Percentiles rank a stretch among this genome's conserved stretches.
Evolutionary conservation across 805 yeast genomes (phyloP).

Genomic region (Candida railenensis): DNA sequence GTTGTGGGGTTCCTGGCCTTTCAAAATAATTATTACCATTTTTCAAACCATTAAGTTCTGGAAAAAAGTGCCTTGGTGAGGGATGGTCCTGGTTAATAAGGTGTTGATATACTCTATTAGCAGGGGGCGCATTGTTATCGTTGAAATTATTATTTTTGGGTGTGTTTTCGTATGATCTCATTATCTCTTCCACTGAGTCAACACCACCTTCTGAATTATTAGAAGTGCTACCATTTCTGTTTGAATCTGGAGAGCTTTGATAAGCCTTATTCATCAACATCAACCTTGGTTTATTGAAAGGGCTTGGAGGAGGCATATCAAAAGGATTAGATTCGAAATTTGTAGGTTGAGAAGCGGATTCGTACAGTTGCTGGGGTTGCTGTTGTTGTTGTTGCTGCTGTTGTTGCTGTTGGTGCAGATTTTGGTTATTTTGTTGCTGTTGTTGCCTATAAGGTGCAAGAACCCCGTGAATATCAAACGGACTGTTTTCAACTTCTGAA

Average conservation of each 20-base stretch:
- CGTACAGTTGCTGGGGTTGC: conserved; percentile 3
- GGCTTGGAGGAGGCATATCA: conserved; percentile 13
- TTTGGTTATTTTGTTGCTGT: conserved; percentile 6
- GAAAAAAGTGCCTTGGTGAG: conserved; percentile 33
- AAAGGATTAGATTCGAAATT: conserved; percentile 2
- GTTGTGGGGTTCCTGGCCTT: conserved; percentile 7
- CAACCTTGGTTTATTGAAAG: conserved; percentile 32
- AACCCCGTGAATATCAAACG: conserved; percentile 12
- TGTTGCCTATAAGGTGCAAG: conserved; percentile 20
- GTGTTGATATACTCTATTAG: conserved; percentile 32
- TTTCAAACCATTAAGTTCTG: conserved; percentile 24
- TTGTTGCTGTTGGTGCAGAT: conserved; percentile 3
- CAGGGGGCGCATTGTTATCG: conserved; percentile 13
- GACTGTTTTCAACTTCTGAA: conserved; percentile 29
- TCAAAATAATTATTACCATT: conserved; percentile 1
- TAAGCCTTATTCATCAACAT: conserved; percentile 43
- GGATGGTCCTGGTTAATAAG: conserved; percentile 25
- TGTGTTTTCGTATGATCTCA: conserved; percentile 23
- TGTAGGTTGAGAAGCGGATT: conserved; percentile 1
- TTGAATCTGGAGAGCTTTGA: conserved; percentile 9
- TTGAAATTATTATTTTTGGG: conserved; percentile 8
- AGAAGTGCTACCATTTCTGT: not conserved
- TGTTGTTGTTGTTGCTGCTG: conserved; percentile 2
- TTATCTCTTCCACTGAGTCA: conserved; percentile 26
- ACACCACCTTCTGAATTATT: conserved; percentile 1